These are phyloP conservation scores for Xylariaceae sp. DNA, from an alignment of 2,329 filamentous ascomycete genomes.

Conservation along the genomic window DNA sequence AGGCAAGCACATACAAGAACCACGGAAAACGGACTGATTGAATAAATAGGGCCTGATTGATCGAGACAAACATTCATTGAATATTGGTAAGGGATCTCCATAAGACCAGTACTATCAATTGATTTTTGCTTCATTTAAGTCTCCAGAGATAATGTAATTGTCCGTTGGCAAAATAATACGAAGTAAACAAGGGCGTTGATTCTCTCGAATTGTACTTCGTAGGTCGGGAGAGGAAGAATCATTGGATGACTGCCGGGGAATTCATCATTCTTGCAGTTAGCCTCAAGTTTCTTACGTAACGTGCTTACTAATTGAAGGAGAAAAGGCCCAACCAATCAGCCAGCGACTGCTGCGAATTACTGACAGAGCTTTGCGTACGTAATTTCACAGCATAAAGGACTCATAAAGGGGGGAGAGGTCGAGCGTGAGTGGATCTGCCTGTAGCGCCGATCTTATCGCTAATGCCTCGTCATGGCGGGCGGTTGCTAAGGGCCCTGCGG, in stretches of 20 bases:
- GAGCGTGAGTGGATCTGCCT: no score
- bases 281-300: no score
- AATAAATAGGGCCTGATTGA: not conserved
- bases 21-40: not conserved
- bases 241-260: no score
- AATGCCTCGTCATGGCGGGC: slow-evolving; percentile 13
- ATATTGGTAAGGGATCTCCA: not conserved
- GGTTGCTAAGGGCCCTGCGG: slow-evolving; percentile 31
- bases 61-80: not conserved
- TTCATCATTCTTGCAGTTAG: no score
- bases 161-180: not conserved
- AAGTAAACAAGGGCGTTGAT: not conserved
- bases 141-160: not conserved
- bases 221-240: no score
- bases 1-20: not conserved
- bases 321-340: no score
- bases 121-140: not conserved
- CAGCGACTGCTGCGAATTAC: no score
- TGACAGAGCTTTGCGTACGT: no score
- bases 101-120: not conserved
- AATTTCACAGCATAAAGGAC: no score
- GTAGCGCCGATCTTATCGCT: slow-evolving; percentile 12
- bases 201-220: not conserved
- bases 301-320: no score
- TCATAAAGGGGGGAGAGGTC: no score